Evolutionary conservation across 179 eudicot species (phyloP), one percentile per base, ranked within the genome.

Genomic region (Dionaea muscipula): DNA sequence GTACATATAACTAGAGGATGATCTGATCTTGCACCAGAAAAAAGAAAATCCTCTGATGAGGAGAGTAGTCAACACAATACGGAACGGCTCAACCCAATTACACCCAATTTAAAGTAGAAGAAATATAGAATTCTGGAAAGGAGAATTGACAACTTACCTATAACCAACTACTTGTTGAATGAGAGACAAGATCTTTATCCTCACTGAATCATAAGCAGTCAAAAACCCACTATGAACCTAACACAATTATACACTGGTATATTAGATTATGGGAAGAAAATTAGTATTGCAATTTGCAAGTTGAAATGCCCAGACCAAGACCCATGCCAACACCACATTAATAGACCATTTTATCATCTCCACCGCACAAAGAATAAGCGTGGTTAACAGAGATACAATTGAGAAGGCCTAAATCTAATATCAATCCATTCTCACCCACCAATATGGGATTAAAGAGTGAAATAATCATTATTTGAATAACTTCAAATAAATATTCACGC

Each of bases 161-260:
- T 58, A 67, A 41, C 83, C 88, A 67, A 79, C 56, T 33, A 84
- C 85, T 71, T 67, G 74, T 70, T 74, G 76, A 59, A 91, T 76
- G 23, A 86, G 86, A 67, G 78, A 64, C 69, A 91, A 71, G 35
- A 91, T 65, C 72, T 94, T 82, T 36, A 81, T 78, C 76, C 87
- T 75, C 59, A 84, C 88, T 44, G 98, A 91, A 78, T 91, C 98
- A 71, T 91, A 91, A 47, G 98, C 98, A 69, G 84, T 72, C 63
- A 91, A 63, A 68, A 91, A 91, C 48, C 95, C 98, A 67, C 91
- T 78, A 67, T 84, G 98, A 67, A 82, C 97, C 97, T 90, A 74
- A 60, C 57, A 48, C 21, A 36, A 69, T 7, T 62, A 52, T 18
- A 43, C 43, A 38, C 18, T 31, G 54, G 22, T 15, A 16, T 19